phyloP scores from a whole-genome alignment of 2,329 filamentous ascomycete species.

The Tolypocladium amazonense region DNA sequence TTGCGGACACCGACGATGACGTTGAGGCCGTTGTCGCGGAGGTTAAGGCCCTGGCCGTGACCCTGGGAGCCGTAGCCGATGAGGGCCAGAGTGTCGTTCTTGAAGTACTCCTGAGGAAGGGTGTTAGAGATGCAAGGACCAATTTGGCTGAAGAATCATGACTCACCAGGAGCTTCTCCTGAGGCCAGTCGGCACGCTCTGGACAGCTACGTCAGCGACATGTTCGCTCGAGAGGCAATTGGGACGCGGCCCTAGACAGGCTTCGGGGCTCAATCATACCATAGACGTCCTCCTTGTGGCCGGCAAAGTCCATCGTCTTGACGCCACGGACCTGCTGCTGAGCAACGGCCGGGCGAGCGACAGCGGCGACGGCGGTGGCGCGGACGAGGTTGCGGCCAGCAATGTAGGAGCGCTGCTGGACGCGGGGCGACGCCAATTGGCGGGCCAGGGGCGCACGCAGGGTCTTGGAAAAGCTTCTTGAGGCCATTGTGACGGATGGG shows the following conservation, averaged over 20 bases:
- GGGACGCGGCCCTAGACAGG: neutral
- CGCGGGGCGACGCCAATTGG: constrained; percentile 50
- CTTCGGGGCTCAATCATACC: constrained; percentile 40
- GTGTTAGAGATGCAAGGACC: constrained; percentile 2
- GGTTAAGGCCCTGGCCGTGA: constrained; percentile 98
- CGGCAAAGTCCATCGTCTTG: constrained; percentile 99
- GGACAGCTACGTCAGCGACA: constrained; percentile 9
- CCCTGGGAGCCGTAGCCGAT: constrained; percentile 98
- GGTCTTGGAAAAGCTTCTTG: constrained; percentile 61
- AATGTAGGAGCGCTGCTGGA: constrained; percentile 53
- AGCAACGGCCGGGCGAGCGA: constrained; percentile 38
- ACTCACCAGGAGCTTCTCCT: constrained; percentile 92
- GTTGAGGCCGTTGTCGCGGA: constrained; percentile 98
- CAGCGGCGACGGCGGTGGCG: constrained; percentile 34
- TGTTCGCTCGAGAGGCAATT: neutral
- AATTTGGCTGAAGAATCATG: constrained; percentile 7
- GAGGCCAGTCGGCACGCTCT: constrained; percentile 98
- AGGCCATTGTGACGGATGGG: constrained; percentile 54
- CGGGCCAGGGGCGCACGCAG: constrained; percentile 52
- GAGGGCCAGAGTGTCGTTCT: constrained; percentile 96
- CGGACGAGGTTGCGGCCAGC: constrained; percentile 47
- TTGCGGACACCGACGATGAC: constrained; percentile 98
- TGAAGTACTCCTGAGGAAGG: constrained; percentile 80
- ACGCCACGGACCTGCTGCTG: constrained; percentile 76
- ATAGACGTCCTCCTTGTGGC: constrained; percentile 87